phyloP scores from a whole-genome alignment of 2,329 filamentous ascomycete genomes.

The Amauroascus verrucosus region DNA sequence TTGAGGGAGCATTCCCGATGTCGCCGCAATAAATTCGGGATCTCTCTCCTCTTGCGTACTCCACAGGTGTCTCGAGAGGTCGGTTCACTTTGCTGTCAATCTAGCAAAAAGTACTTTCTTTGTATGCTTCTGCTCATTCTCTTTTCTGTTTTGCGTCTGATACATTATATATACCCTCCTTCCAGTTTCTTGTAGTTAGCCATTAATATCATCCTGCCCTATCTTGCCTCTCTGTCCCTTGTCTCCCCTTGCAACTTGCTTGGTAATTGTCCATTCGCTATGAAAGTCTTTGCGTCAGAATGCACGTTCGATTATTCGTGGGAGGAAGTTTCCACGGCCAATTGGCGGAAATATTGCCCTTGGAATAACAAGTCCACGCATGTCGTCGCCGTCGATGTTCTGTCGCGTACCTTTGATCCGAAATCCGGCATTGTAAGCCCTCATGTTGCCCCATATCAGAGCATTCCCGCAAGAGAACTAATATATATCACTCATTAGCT shows the following conservation, averaged over 20 bases:
- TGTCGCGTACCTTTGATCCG: slow-evolving; percentile 60
- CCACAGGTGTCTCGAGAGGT: not conserved
- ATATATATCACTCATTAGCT: slow-evolving; percentile 40
- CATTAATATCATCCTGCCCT: not conserved
- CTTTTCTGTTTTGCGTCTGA: not conserved
- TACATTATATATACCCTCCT: not conserved
- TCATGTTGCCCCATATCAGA: slow-evolving; percentile 2
- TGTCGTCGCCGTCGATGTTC: slow-evolving; percentile 87
- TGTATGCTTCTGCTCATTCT: not conserved
- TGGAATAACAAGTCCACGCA: slow-evolving; percentile 99
- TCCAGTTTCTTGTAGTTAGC: not conserved
- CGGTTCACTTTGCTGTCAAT: not conserved
- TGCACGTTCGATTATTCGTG: slow-evolving; percentile 96
- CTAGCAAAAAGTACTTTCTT: not conserved
- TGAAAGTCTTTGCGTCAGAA: slow-evolving; percentile 91
- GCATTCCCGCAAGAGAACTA: not conserved
- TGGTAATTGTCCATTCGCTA: slow-evolving; percentile 33
- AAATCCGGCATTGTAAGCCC: slow-evolving; percentile 54
- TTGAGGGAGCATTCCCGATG: not conserved
- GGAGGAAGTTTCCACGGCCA: slow-evolving; percentile 94
- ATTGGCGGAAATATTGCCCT: slow-evolving; percentile 97
- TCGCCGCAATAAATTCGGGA: slow-evolving; percentile 1
- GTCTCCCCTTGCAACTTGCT: not conserved
- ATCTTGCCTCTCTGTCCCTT: not conserved
- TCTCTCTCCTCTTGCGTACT: not conserved